A percentile compares a stretch with the other conserved stretches of the same genome.
These are phyloP conservation scores for Cladorrhinum samala DNA, from an alignment of 495 filamentous ascomycete species.

Conservation along the genomic window DNA sequence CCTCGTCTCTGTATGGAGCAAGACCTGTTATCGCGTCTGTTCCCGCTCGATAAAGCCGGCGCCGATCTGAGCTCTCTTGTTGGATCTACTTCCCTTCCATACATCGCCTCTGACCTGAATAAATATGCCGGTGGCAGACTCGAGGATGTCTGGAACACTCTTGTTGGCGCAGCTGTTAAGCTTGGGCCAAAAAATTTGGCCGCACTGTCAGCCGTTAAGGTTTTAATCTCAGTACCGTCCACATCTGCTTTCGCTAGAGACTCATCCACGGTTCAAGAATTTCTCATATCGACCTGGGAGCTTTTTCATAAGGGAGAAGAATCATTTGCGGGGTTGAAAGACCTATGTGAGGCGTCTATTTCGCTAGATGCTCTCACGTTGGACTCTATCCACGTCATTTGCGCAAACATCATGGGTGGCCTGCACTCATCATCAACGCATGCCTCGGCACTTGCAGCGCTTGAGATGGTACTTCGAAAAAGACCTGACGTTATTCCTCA, in stretches of 20 bases:
- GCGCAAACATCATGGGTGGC: conserved; percentile 21
- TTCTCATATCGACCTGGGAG: conserved; percentile 30
- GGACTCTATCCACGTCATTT: conserved; percentile 20
- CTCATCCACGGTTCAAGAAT: conserved; percentile 32
- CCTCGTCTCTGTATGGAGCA: conserved; percentile 18
- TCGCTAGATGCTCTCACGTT: conserved; percentile 27
- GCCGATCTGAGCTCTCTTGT: conserved; percentile 22
- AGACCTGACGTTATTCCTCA: conserved; percentile 28
- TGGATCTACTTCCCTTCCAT: conserved; percentile 28
- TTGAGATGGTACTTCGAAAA: conserved; percentile 36
- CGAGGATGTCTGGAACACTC: conserved; percentile 29
- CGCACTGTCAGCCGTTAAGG: conserved; percentile 24
- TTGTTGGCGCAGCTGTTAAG: conserved; percentile 28
- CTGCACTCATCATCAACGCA: conserved; percentile 12
- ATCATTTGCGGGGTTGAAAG: conserved; percentile 20
- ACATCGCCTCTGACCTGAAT: conserved; percentile 34
- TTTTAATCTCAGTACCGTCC: conserved; percentile 33
- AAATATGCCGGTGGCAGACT: conserved; percentile 21
- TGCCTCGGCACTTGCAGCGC: conserved; percentile 24
- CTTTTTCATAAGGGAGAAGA: conserved; percentile 19
- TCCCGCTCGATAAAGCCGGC: conserved; percentile 13
- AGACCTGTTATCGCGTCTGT: conserved; percentile 10
- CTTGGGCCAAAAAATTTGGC: conserved; percentile 8
- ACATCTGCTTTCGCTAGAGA: conserved; percentile 23
- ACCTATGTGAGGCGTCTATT: conserved; percentile 37